Evolutionary conservation across 768 basidiomycete genomes (phyloP).

Genomic region (Suillus cothurnatus): DNA sequence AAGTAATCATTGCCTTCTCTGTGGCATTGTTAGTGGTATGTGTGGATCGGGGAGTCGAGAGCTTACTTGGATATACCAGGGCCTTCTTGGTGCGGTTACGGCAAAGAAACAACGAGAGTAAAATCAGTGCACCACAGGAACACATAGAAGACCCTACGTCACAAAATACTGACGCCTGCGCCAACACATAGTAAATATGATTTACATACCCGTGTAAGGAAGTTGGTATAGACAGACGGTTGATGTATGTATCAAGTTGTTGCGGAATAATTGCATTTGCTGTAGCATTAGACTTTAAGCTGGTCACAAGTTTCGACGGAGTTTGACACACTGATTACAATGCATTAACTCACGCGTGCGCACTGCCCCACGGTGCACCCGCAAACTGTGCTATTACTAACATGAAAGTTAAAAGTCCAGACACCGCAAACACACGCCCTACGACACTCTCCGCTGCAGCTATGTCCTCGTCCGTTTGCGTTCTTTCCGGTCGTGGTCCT

Average conservation of each 20-base stretch:
- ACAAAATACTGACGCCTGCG: background rate
- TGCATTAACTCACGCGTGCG: background rate
- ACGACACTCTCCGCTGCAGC: constrained; percentile 27
- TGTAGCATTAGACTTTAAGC: background rate
- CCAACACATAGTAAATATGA: background rate
- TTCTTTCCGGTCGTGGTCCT: background rate
- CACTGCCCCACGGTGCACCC: constrained; percentile 8
- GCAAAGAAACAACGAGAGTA: background rate
- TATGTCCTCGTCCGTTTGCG: constrained; percentile 22
- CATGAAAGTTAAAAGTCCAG: constrained; percentile 29
- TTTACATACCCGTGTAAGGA: background rate
- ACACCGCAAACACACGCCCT: constrained; percentile 30
- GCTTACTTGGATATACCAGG: background rate
- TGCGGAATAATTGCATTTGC: background rate
- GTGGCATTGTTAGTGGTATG: background rate
- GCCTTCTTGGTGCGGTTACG: background rate
- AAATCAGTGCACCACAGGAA: background rate
- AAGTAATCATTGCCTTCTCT: background rate
- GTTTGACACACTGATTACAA: background rate
- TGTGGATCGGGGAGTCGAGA: background rate
- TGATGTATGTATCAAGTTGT: background rate
- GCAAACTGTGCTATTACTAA: constrained; percentile 23
- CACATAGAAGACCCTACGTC: background rate
- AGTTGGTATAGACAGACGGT: background rate
- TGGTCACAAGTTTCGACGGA: background rate